Evolutionary conservation across 2,329 filamentous ascomycete genomes (phyloP).

Genomic region (Arthrobotrys pseudoclavata): DNA sequence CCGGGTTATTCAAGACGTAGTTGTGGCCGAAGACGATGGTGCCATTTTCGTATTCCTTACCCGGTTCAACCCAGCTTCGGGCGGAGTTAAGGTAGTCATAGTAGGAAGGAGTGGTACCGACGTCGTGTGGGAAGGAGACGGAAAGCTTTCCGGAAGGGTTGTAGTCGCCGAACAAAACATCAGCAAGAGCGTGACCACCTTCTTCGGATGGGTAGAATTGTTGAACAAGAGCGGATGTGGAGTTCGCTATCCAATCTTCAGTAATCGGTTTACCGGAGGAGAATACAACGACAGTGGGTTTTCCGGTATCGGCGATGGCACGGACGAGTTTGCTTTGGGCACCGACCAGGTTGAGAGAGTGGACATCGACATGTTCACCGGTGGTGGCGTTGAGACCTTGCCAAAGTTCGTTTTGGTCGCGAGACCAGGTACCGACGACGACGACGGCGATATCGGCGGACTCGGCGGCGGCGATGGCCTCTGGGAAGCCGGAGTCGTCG

Average conservation of each 20-base stretch:
- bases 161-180: constrained; percentile 75
- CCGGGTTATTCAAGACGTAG: constrained; percentile 74
- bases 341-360: constrained; percentile 76
- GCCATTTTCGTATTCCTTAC: constrained; percentile 72
- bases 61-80: constrained; percentile 70
- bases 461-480: constrained; percentile 76
- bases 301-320: constrained; percentile 77
- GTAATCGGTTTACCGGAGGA: constrained; percentile 79
- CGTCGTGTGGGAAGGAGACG: constrained; percentile 76
- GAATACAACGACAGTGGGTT: constrained; percentile 77
- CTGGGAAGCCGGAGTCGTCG: constrained; percentile 76
- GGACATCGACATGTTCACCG: constrained; percentile 79
- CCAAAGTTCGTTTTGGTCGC: constrained; percentile 81
- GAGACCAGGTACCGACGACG: constrained; percentile 80
- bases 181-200: constrained; percentile 76
- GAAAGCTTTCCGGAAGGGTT: constrained; percentile 77
- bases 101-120: constrained; percentile 77
- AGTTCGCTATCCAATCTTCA: constrained; percentile 78
- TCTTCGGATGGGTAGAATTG: constrained; percentile 82
- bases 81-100: constrained; percentile 81
- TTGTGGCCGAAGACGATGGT: constrained; percentile 75
- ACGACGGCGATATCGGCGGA: constrained; percentile 80
- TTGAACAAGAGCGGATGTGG: constrained; percentile 76
- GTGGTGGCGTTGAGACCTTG: constrained; percentile 79
- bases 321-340: constrained; percentile 77